phyloP scores from a whole-genome alignment of 1,284 basidiomycete species.

The Chalciporus sp. region DNA sequence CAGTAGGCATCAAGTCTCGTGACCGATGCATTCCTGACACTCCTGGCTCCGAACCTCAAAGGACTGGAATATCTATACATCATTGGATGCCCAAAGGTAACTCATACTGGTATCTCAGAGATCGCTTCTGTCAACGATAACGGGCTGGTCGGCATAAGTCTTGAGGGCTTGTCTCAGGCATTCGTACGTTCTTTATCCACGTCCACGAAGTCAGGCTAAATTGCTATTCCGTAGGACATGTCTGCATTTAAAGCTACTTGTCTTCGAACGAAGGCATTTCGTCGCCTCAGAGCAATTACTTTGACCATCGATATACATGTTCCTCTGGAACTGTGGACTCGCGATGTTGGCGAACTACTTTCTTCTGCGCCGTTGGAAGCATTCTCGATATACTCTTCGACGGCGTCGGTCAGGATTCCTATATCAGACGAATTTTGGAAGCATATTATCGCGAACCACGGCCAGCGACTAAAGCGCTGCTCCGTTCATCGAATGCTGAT shows the following conservation, averaged over 20 bases:
- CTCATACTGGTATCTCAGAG: conserved; percentile 56
- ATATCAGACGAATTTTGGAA: conserved; percentile 53
- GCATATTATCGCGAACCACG: conserved; percentile 51
- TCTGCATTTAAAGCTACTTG: conserved; percentile 45
- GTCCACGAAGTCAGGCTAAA: conserved; percentile 6
- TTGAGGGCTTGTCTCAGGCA: conserved; percentile 62
- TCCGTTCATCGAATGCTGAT: conserved; percentile 66
- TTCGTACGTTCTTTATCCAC: conserved; percentile 49
- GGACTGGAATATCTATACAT: conserved; percentile 58
- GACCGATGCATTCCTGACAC: conserved; percentile 53
- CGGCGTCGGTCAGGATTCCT: conserved; percentile 40
- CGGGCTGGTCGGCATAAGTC: conserved; percentile 54
- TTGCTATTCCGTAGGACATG: conserved; percentile 47
- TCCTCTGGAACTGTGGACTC: conserved; percentile 44
- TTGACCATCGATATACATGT: conserved; percentile 50
- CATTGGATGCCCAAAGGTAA: conserved; percentile 69
- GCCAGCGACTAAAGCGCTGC: conserved; percentile 52
- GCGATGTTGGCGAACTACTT: conserved; percentile 47
- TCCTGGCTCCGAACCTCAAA: conserved; percentile 48
- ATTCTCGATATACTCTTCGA: conserved; percentile 65
- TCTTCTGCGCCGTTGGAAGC: conserved; percentile 49
- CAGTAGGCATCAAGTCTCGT: conserved; percentile 54
- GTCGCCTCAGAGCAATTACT: conserved; percentile 55
- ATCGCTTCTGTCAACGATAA: conserved; percentile 44
- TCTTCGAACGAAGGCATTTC: conserved; percentile 38